These are phyloP conservation scores for Microglena sp. DNA, from an alignment of 139 green algal genomes.

Conservation along the genomic window DNA sequence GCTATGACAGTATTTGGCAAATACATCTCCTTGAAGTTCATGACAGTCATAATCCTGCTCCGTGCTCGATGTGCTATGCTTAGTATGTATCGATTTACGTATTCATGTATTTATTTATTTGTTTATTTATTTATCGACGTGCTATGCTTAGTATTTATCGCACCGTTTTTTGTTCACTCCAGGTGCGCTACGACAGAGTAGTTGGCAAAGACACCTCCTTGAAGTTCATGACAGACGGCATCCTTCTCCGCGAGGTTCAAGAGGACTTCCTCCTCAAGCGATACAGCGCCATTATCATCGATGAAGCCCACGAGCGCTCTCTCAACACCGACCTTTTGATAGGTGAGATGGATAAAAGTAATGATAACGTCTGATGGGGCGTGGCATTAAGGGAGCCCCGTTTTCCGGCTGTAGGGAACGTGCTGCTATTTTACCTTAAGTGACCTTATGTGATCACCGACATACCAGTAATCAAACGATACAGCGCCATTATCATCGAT, in stretches of 20 bases:
- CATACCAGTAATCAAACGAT: no score
- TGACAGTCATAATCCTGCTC: no score
- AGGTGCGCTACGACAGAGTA: slow-evolving; percentile 76
- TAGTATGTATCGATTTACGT: no score
- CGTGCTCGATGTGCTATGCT: no score
- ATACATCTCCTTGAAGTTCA: no score
- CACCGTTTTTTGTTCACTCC: no score
- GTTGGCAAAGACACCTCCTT: slow-evolving; percentile 48
- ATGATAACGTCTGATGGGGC: background rate
- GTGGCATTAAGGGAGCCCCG: background rate
- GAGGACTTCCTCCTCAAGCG: slow-evolving; percentile 22
- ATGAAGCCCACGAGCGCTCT: slow-evolving; percentile 87
- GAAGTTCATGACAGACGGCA: slow-evolving; percentile 96
- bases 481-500: slow-evolving; percentile 74
- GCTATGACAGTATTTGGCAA: no score
- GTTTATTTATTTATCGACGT: no score
- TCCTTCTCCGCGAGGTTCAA: slow-evolving; percentile 81
- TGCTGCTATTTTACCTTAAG: background rate
- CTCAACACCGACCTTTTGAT: slow-evolving; percentile 89
- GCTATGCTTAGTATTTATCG: no score
- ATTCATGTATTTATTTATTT: no score
- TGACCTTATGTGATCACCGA: no score
- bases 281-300: slow-evolving; percentile 74
- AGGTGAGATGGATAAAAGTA: slow-evolving; percentile 20
- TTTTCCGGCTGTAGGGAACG: background rate